Base-by-base conservation (phyloP, 352 stramenopile species). In the Globisporangium irregulare region DNA sequence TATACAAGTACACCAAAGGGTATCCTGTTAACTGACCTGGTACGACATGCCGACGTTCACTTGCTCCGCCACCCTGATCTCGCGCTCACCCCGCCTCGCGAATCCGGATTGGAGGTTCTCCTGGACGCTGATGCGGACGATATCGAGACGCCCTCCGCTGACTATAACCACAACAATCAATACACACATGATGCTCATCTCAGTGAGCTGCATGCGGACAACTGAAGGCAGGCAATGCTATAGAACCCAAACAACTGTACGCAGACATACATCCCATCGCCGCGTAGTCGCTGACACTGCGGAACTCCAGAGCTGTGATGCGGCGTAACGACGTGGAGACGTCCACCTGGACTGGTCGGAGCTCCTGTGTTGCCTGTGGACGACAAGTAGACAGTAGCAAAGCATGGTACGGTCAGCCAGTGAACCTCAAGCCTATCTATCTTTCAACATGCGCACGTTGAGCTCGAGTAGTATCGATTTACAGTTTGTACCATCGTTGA, bases 251-350 rank as follows among this genome's bases (percentile, higher is more conserved):
- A 43, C 38, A 24, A 24, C 54, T 10, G 55, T 25, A 15, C 8
- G 59, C 59, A 86, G 20, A 20, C 12, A 59, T 62, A 86, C 79
- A 72, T 22, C 70, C 71, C 24, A 82, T 67, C n/a, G 79, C 79
- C 10, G 70, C 76, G n/a, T 79, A 59, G 66, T 74, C 72, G 34
- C 53, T 75, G 10, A 55, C 34, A 25, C 62, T 50, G 64, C 78
- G 73, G 15, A 86, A 63, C 18, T 71, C 73, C 3, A 82, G 54
- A n/a, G 72, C 67, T 24, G 73, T 84, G n/a, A 81, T 63, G 46
- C 61, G 69, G 27, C 64, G 70, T 5, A 15, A 7, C 22, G 48
- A 22, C 48, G 32, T 14, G 2, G 22, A 24, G 3, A 24, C 56
- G 15, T 41, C 10, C 12, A 29, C 2, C 9, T 60, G 38, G 1